phyloP scores from a whole-genome alignment of 164 flowering plant species.

The Stephania cephalantha region DNA sequence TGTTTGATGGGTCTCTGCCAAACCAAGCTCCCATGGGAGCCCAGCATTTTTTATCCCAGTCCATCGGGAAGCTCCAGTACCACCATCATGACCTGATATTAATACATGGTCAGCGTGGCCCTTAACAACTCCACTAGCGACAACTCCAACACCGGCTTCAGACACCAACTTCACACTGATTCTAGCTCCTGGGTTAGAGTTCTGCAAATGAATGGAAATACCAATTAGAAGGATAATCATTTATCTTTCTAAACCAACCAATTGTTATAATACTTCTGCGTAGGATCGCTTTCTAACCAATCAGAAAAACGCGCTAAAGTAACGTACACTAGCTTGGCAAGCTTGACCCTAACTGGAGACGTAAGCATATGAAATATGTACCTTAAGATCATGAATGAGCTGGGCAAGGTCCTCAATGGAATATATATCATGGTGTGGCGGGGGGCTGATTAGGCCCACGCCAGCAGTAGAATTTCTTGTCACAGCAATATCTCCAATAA shows the following conservation, averaged over 20 bases:
- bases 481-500: conserved; percentile 93
- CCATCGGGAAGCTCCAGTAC: conserved; percentile 99
- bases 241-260: not conserved
- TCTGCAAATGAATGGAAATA: conserved; percentile 33
- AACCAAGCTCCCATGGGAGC: conserved; percentile 98
- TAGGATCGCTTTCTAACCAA: not conserved
- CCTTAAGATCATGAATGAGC: conserved; percentile 96
- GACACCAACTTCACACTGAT: conserved; percentile 96
- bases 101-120: conserved; percentile 99
- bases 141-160: conserved; percentile 99
- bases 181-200: conserved; percentile 86
- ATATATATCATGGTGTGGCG: conserved; percentile 99
- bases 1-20: conserved; percentile 98
- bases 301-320: not conserved
- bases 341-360: not conserved
- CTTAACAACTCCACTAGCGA: conserved; percentile 98
- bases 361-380: conserved; percentile 16
- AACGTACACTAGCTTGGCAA: not conserved
- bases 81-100: conserved; percentile 99
- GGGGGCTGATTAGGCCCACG: conserved; percentile 98
- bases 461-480: conserved; percentile 98
- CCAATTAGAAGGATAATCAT: not conserved
- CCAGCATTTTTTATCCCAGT: conserved; percentile 99
- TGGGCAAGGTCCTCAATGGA: conserved; percentile 99
- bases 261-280: not conserved